Base-by-base conservation (phyloP, 768 basidiomycete genomes). In the Boletus coccyginus region DNA sequence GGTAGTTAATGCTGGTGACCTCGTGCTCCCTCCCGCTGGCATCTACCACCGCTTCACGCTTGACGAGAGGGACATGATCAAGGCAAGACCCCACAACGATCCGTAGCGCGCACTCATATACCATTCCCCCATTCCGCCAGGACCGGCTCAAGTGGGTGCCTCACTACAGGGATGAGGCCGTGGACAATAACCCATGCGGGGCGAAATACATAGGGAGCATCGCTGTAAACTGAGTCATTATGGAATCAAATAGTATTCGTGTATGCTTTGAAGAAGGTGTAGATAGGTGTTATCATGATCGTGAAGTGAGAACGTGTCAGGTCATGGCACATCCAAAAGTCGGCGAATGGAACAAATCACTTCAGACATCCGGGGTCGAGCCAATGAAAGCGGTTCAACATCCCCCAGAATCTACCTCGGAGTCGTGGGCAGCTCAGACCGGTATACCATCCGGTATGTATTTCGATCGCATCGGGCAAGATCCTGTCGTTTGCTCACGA, bases 41-140 rank as follows among this genome's bases (percentile, higher is more conserved):
- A 93, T 94, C 64, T 96, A 94, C 70, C 94, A 97, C 73, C 88
- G 94, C 40, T 98, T 97, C 75, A 95, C 91, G 0, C 82, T 96
- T 16, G 93, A 95, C 67, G 80, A 84, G 59, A 73, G 66, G 45
- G 82, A 96, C 71, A 75, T 75, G 36, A 86, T 94, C 72, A 83
- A 85, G 61, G 88, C 88, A 53, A 33, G 72, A 57, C n/a, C 24
- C 39, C 35, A 8, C 5, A 12, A 10, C n/a, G 10, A 21, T 3
- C 44, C 45, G 16, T 36, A 29, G 48, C 39, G 24, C 29, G 9
- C 24, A 33, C 21, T 57, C 42, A 52, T 49, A 31, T 38, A 39
- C 17, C 7, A n/a, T n/a, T 17, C 16, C 7, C 31, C 36, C 24
- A 38, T 44, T 16, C 27, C 38, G 8, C 8, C 68, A 95, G 91